phyloP scores from a whole-genome alignment of 176 grass and related monocot species.

The Raddia guianensis region DNA sequence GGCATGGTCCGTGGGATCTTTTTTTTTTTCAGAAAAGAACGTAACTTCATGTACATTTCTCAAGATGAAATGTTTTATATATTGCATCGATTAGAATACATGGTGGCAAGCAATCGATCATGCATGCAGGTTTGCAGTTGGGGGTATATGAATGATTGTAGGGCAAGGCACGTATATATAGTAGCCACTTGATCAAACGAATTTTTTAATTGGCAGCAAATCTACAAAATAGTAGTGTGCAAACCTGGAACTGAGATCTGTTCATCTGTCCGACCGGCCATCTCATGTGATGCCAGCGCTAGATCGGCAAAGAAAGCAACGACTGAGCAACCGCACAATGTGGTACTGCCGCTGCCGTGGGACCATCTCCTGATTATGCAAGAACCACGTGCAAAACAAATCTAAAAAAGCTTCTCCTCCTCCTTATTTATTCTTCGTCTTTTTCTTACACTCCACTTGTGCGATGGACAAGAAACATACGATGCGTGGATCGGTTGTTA shows the following conservation, averaged over 20 bases:
- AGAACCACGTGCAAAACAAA: conserved; percentile 26
- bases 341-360: not conserved
- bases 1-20: not conserved
- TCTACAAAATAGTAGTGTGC: not conserved
- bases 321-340: not conserved
- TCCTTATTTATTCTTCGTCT: not conserved
- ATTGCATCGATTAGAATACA: too few relatives aligned
- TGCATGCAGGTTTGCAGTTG: not conserved
- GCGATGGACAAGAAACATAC: too few relatives aligned
- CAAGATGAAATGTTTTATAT: too few relatives aligned
- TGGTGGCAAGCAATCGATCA: too few relatives aligned
- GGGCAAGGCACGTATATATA: not conserved
- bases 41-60: too few relatives aligned
- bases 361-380: not conserved
- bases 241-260: conserved; percentile 42
- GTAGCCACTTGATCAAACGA: too few relatives aligned
- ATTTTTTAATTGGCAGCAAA: conserved; percentile 2
- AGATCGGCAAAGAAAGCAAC: not conserved
- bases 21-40: not conserved
- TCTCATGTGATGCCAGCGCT: conserved; percentile 33
- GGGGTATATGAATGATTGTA: conserved; percentile 11
- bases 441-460: conserved; percentile 24
- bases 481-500: too few relatives aligned
- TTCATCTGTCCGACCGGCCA: conserved; percentile 17
- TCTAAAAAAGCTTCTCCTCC: not conserved